Conservation (phyloP, 257 asterid species). For the Ophiorrhiza pumila region DNA sequence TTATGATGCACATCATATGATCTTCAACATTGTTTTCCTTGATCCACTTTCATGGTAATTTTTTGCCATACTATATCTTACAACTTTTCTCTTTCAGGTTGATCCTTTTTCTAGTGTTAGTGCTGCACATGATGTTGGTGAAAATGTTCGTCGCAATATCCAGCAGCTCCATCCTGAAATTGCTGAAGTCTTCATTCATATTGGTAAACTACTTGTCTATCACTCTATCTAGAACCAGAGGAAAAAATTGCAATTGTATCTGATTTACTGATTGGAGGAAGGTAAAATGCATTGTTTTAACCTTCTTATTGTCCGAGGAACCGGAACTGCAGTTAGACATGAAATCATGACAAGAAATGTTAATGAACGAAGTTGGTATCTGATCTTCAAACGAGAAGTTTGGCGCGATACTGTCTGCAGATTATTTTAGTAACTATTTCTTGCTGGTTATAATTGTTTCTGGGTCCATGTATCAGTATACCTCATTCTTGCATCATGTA, state of each 20-base stretch:
- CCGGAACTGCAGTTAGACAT: not conserved
- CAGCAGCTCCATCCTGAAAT: conserved; percentile 78
- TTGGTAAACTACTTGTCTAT: conserved; percentile 43
- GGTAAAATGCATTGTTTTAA: not conserved
- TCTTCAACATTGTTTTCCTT: not conserved
- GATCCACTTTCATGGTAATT: not conserved
- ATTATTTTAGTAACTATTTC: not conserved
- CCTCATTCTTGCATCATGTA: not conserved
- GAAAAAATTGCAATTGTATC: not conserved
- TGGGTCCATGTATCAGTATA: not conserved
- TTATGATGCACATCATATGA: not conserved
- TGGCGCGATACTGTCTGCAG: not conserved
- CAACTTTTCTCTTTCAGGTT: conserved; percentile 45
- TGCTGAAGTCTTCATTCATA: conserved; percentile 89
- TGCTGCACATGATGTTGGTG: conserved; percentile 89
- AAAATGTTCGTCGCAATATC: conserved; percentile 64
- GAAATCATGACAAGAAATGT: not conserved
- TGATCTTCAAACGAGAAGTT: not conserved
- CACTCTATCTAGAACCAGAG: not conserved
- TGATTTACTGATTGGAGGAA: not conserved
- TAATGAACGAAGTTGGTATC: not conserved
- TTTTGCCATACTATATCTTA: not conserved
- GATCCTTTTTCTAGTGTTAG: conserved; percentile 95
- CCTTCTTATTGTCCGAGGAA: not conserved
- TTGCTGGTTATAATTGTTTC: not conserved